Conservation (phyloP, 768 basidiomycete species). For the Kwoniella europaea region DNA sequence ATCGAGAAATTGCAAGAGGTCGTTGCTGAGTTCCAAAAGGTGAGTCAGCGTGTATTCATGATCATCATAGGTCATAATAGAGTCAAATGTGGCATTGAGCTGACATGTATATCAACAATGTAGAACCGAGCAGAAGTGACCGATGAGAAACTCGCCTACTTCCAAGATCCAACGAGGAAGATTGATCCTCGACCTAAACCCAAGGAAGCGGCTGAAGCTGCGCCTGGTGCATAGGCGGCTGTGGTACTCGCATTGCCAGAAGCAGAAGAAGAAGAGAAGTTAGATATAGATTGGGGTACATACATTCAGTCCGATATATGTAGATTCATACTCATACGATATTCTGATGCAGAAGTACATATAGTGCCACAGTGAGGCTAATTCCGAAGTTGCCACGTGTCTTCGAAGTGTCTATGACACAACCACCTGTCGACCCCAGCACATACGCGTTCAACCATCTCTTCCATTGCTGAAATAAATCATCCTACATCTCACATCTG, state of each 20-base stretch:
- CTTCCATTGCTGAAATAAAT: background rate
- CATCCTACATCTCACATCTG: background rate
- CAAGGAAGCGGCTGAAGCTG: constrained; percentile 15
- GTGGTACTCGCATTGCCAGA: background rate
- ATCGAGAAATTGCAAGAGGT: constrained; percentile 81
- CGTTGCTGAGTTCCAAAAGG: constrained; percentile 83
- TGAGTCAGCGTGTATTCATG: constrained; percentile 49
- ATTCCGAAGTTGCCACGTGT: constrained; percentile 14
- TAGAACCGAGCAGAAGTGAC: constrained; percentile 81
- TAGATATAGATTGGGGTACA: constrained; percentile 9
- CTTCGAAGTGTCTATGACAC: background rate
- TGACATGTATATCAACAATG: background rate
- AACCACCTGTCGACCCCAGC: background rate
- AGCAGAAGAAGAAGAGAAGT: background rate
- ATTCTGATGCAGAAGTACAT: background rate
- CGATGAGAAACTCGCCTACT: constrained; percentile 72
- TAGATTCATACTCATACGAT: background rate
- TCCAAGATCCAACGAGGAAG: constrained; percentile 80
- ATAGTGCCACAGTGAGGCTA: constrained; percentile 8
- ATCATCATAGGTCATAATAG: background rate
- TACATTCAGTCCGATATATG: background rate
- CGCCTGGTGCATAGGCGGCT: background rate
- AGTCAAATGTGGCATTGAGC: background rate
- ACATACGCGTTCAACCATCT: constrained; percentile 4
- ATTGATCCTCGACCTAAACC: constrained; percentile 63